Conservation (phyloP, 2,329 filamentous ascomycete genomes). For the Aspergillus transmontanensis region DNA sequence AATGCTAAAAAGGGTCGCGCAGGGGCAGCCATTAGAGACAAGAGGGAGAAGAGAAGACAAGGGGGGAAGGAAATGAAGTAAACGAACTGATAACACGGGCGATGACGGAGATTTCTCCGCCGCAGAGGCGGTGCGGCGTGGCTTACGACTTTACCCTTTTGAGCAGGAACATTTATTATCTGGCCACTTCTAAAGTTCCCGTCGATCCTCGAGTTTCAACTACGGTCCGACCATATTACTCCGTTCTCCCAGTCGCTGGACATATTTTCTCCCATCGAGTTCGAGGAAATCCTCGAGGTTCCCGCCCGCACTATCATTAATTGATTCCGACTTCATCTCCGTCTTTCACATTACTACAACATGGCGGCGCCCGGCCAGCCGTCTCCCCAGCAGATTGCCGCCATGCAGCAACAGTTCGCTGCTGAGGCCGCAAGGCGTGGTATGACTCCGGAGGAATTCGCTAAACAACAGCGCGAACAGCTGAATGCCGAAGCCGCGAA, state of each 20-base stretch:
- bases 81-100: neutral
- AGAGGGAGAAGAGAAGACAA: neutral
- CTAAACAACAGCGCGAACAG: constrained; percentile 60
- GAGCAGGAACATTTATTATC: constrained; percentile 15
- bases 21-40: neutral
- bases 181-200: constrained; percentile 19
- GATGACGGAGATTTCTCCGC: neutral
- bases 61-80: neutral
- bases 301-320: neutral
- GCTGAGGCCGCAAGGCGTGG: constrained; percentile 82
- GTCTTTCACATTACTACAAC: constrained; percentile 12
- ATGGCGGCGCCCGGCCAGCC: constrained; percentile 54
- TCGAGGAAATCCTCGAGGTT: neutral
- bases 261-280: constrained; percentile 2
- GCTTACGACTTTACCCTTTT: neutral
- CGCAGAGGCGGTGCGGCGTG: constrained; percentile 16
- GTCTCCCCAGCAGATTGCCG: constrained; percentile 79
- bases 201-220: constrained; percentile 5
- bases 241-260: neutral
- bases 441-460: constrained; percentile 82
- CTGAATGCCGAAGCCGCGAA: constrained; percentile 52
- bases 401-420: constrained; percentile 80
- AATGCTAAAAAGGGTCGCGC: neutral
- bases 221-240: neutral
- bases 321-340: neutral